Evolutionary conservation across 73 alveolate genomes (phyloP).

Genomic region (Urostyla sp.): DNA sequence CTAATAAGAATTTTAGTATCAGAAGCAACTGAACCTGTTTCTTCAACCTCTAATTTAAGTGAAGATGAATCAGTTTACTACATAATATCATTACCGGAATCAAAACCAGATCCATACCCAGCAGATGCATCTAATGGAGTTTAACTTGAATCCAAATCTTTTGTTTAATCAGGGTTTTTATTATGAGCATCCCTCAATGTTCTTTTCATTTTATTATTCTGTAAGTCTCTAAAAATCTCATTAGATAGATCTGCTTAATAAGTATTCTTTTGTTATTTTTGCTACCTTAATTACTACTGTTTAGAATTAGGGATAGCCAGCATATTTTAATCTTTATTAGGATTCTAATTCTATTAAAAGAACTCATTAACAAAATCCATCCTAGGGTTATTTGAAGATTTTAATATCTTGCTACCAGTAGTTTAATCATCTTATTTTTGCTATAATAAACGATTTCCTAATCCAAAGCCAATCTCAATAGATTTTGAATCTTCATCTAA

Average conservation of each 20-base stretch:
- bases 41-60: slow-evolving; percentile 31
- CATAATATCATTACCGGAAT: neutral
- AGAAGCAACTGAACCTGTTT: slow-evolving; percentile 51
- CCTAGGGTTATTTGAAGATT: slow-evolving; percentile 28
- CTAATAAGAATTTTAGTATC: slow-evolving; percentile 36
- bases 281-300: too few species aligned
- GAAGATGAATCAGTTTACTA: slow-evolving; percentile 8
- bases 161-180: neutral
- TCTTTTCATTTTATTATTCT: neutral
- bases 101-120: neutral
- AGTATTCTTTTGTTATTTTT: neutral
- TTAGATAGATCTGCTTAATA: slow-evolving; percentile 3
- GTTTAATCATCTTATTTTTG: too few species aligned
- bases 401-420: slow-evolving; percentile 17
- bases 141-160: slow-evolving; percentile 6
- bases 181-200: neutral
- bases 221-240: slow-evolving; percentile 17
- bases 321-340: too few species aligned
- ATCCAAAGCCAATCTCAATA: too few species aligned
- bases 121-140: slow-evolving; percentile 16
- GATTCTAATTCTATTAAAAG: slow-evolving; percentile 9
- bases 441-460: too few species aligned
- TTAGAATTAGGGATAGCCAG: too few species aligned
- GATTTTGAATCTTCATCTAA: neutral
- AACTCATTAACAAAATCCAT: slow-evolving; percentile 29